Conservation (phyloP, 192 early-diverging fungal species). For the Lobosporangium transversale region DNA sequence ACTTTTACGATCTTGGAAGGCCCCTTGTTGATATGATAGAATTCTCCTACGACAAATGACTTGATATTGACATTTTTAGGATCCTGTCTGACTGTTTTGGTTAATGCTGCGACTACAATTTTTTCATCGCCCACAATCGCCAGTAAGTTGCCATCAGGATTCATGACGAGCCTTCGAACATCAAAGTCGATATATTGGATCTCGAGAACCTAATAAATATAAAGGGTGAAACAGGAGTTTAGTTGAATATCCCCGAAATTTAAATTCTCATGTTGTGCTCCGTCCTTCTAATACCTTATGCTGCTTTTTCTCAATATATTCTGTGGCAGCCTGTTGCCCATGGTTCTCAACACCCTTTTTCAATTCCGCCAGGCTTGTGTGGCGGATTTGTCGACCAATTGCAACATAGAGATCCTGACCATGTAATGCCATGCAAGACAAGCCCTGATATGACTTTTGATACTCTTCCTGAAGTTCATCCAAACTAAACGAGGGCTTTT, state of each 20-base stretch:
- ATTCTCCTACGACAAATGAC: slow-evolving; percentile 49
- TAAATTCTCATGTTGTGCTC: too few relatives aligned
- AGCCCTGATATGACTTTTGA: slow-evolving; percentile 16
- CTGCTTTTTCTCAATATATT: slow-evolving; percentile 22
- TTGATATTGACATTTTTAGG: slow-evolving; percentile 38
- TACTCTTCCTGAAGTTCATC: slow-evolving; percentile 38
- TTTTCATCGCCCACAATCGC: slow-evolving; percentile 68
- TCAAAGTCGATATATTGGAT: slow-evolving; percentile 64
- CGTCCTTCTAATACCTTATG: too few relatives aligned
- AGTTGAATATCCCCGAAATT: too few relatives aligned
- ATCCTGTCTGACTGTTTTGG: slow-evolving; percentile 38
- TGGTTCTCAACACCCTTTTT: slow-evolving; percentile 67
- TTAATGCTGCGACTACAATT: slow-evolving; percentile 67
- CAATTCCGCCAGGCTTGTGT: slow-evolving; percentile 66
- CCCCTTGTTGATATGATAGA: slow-evolving; percentile 39
- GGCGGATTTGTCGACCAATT: slow-evolving; percentile 65
- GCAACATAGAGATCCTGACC: slow-evolving; percentile 72
- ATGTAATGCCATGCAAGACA: slow-evolving; percentile 56
- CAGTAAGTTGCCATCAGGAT: slow-evolving; percentile 67
- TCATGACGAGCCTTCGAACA: slow-evolving; percentile 64
- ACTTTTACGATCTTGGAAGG: slow-evolving; percentile 69
- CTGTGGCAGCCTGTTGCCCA: slow-evolving; percentile 26
- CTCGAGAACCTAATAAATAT: slow-evolving; percentile 52
- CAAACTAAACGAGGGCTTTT: slow-evolving; percentile 29
- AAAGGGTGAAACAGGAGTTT: not conserved